These are phyloP conservation scores for Candida sp. DNA, from an alignment of 1,139 yeast genomes.

Conservation along the genomic window DNA sequence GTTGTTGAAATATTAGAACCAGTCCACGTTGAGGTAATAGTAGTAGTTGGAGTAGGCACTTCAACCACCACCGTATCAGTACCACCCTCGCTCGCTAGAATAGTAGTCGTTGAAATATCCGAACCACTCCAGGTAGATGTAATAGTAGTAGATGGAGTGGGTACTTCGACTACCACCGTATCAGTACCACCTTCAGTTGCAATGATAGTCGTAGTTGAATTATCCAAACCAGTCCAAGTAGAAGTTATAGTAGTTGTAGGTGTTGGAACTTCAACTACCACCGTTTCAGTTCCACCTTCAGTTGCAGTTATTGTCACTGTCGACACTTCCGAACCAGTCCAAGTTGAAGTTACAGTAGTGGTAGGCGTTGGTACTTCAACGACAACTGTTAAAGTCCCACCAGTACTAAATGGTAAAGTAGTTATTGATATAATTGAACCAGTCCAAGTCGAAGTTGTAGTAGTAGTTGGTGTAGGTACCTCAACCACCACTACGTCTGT, in stretches of 20 bases:
- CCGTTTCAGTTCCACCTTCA: conserved; percentile 10
- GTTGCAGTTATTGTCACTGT: conserved; percentile 8
- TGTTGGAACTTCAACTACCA: not conserved
- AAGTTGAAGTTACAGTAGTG: conserved; percentile 7
- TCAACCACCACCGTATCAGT: conserved; percentile 11
- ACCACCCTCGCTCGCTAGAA: conserved; percentile 7
- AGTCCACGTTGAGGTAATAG: conserved; percentile 10
- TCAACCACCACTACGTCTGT: conserved; percentile 7
- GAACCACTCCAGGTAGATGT: conserved; percentile 7
- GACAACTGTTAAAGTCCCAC: conserved; percentile 14
- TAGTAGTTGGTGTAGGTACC: conserved; percentile 7
- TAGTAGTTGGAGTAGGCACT: conserved; percentile 12
- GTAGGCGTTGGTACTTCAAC: conserved; percentile 15
- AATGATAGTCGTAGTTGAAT: conserved; percentile 8
- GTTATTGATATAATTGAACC: conserved; percentile 11
- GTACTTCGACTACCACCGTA: conserved; percentile 11
- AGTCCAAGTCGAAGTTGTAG: conserved; percentile 4
- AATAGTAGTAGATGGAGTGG: conserved; percentile 7
- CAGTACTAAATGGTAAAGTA: conserved; percentile 4
- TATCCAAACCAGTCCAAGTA: conserved; percentile 10
- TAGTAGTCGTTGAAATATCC: conserved; percentile 6
- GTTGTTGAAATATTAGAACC: conserved; percentile 5
- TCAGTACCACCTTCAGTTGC: conserved; percentile 10
- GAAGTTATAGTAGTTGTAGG: conserved; percentile 10
- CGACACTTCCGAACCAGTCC: conserved; percentile 3